A percentile compares a stretch with the other conserved stretches of the same genome.
These are phyloP conservation scores for Dryadomyces quercus-mongolicae DNA, from an alignment of 2,329 filamentous ascomycete species.

Conservation along the genomic window DNA sequence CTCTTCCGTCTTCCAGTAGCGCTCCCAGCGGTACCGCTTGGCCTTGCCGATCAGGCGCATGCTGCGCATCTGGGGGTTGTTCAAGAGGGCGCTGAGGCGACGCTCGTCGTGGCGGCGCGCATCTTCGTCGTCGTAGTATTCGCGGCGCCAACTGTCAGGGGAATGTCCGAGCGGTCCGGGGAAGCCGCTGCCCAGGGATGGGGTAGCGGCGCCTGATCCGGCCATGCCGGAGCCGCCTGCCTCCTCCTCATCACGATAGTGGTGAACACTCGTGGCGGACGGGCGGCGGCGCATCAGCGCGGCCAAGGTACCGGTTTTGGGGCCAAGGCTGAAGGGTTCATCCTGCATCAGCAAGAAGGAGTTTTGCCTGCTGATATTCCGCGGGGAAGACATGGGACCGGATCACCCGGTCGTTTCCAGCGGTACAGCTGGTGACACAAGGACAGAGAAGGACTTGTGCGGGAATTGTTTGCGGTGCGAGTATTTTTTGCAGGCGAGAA, in stretches of 20 bases:
- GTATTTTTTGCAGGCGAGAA: too few species aligned
- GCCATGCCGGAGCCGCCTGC: neutral
- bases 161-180: neutral
- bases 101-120: conserved; percentile 41
- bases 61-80: conserved; percentile 63
- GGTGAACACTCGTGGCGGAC: conserved; percentile 10
- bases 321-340: conserved; percentile 39
- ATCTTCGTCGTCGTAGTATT: conserved; percentile 17
- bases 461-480: neutral
- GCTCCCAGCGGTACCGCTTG: conserved; percentile 77
- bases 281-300: conserved; percentile 36
- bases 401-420: too few species aligned
- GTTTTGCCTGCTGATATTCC: conserved; percentile 5
- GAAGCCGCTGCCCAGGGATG: neutral
- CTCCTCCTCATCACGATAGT: conserved; percentile 13
- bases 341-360: conserved; percentile 20
- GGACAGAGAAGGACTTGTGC: neutral
- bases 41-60: conserved; percentile 81
- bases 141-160: conserved; percentile 12
- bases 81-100: conserved; percentile 45
- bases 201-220: neutral
- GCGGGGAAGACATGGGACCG: conserved; percentile 15
- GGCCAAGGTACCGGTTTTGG: conserved; percentile 21
- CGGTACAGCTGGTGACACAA: too few species aligned
- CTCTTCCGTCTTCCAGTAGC: conserved; percentile 73